Evolutionary conservation across 441 rosid genomes (phyloP).

Genomic region (Gossypium laxum): DNA sequence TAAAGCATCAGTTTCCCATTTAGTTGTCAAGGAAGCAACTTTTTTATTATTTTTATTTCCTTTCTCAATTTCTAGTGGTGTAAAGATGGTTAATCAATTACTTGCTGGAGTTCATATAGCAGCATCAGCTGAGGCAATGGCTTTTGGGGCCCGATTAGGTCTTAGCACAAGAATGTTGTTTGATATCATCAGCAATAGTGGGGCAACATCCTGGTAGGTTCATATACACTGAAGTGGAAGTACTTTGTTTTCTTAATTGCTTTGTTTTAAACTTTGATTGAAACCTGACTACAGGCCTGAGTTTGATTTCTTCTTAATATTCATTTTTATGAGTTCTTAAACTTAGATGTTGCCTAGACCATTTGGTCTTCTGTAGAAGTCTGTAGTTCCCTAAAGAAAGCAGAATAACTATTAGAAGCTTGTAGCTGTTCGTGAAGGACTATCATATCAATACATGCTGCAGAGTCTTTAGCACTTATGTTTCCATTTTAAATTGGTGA

Average conservation of each 20-base stretch:
- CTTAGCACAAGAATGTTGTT: slow-evolving; percentile 72
- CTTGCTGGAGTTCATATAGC: slow-evolving; percentile 99
- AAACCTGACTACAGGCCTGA: slow-evolving; percentile 3
- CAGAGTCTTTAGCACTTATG: neutral
- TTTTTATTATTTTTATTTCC: slow-evolving; percentile 15
- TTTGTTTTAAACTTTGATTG: neutral
- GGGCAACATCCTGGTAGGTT: slow-evolving; percentile 85
- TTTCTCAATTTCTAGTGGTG: slow-evolving; percentile 42
- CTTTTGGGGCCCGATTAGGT: slow-evolving; percentile 88
- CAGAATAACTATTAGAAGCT: neutral
- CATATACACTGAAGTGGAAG: neutral
- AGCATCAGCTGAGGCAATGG: slow-evolving; percentile 94
- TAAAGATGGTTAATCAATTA: slow-evolving; percentile 91
- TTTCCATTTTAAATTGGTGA: neutral
- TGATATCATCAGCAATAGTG: slow-evolving; percentile 46
- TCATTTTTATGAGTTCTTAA: neutral
- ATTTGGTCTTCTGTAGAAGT: neutral
- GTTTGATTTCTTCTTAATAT: slow-evolving; percentile 3
- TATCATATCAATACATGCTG: neutral
- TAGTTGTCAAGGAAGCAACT: neutral
- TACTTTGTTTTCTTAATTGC: neutral
- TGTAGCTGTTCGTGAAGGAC: neutral
- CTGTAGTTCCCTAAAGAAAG: neutral
- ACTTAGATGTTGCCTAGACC: neutral
- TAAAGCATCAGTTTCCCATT: neutral